Evolutionary conservation across 106 monocot species (phyloP).

Genomic region (Hemerocallis citrina): DNA sequence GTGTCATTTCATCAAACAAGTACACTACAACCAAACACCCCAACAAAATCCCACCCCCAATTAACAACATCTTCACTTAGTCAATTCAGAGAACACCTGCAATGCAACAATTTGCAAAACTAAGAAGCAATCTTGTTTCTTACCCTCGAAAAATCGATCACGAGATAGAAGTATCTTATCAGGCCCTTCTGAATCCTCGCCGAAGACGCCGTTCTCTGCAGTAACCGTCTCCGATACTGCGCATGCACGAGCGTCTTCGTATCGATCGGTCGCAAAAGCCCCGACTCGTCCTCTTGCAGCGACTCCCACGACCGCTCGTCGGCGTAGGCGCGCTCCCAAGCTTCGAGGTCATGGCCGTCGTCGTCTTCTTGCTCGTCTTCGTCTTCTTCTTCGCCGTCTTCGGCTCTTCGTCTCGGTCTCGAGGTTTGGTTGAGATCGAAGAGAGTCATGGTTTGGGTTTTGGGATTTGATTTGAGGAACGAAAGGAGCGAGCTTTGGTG

Average conservation of each 20-base stretch:
- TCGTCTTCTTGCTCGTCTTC: conserved; percentile 67
- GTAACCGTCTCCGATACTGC: conserved; percentile 81
- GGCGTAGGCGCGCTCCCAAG: conserved; percentile 95
- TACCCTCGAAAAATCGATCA: conserved; percentile 88
- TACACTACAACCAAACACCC: too few species aligned
- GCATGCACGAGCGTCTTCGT: conserved; percentile 70
- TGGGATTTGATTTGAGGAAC: too few species aligned
- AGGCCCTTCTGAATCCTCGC: conserved; percentile 90
- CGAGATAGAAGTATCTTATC: conserved; percentile 79
- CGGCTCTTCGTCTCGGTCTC: too few species aligned
- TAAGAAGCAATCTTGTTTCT: neutral
- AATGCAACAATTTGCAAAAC: neutral
- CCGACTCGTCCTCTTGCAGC: conserved; percentile 93
- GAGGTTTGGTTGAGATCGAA: conserved; percentile 13
- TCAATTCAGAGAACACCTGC: neutral
- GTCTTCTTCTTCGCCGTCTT: conserved; percentile 4
- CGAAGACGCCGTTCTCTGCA: conserved; percentile 35
- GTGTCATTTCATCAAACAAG: conserved; percentile 4
- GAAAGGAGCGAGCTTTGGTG: too few species aligned
- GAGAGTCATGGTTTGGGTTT: too few species aligned
- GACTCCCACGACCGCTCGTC: conserved; percentile 98
- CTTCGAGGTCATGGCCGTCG: conserved; percentile 31
- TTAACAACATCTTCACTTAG: too few species aligned
- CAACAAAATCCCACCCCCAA: too few species aligned
- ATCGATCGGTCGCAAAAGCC: conserved; percentile 69